Conservation (phyloP, 139 green algal species). For the Coelastrella sp. region DNA sequence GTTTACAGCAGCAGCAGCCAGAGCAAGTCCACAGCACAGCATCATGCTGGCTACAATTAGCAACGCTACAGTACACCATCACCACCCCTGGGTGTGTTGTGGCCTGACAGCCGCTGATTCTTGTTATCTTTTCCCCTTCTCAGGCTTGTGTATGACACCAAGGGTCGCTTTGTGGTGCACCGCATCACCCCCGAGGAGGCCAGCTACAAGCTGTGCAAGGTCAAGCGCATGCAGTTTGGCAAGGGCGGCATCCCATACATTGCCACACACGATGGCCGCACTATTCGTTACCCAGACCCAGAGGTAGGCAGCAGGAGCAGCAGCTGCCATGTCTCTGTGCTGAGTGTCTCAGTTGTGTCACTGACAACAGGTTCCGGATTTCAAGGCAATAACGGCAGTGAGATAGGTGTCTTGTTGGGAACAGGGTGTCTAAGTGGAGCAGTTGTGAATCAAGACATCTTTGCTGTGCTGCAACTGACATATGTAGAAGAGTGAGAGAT, state of each 20-base stretch:
- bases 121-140: neutral
- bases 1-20: neutral
- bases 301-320: conserved; percentile 71
- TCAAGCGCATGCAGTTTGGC: conserved; percentile 82
- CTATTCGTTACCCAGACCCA: conserved; percentile 98
- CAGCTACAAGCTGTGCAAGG: conserved; percentile 99
- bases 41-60: neutral
- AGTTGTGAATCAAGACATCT: too few species aligned
- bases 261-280: conserved; percentile 96
- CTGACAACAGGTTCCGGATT: too few species aligned
- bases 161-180: conserved; percentile 98
- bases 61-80: neutral
- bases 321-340: too few species aligned
- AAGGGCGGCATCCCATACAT: conserved; percentile 96
- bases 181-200: conserved; percentile 96
- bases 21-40: neutral
- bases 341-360: too few species aligned
- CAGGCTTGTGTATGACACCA: conserved; percentile 96
- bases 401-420: too few species aligned
- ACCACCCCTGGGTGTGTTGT: neutral
- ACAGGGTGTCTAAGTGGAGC: too few species aligned
- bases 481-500: too few species aligned
- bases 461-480: too few species aligned
- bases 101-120: neutral
- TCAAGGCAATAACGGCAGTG: too few species aligned